Base-by-base conservation (phyloP, 164 flowering plant genomes). In the Buxus sempervirens region DNA sequence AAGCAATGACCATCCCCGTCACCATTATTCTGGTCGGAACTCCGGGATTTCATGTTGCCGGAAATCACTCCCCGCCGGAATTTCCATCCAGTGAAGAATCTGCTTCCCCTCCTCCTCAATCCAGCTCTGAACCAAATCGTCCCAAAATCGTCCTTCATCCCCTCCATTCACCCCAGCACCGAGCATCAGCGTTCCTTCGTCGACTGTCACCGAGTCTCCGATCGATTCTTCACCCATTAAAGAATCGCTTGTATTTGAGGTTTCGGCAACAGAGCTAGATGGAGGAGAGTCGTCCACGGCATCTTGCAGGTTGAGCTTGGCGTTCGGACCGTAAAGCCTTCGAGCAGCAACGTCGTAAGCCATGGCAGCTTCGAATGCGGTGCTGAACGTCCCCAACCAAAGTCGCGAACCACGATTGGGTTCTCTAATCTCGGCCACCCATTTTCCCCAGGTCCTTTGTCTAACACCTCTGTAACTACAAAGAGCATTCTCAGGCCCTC, bases 341-440 rank as follows among this genome's bases (percentile, higher is more conserved):
- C 76, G 64, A 0, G 90, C 83, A 0, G 87, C 88, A 0, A 59
- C 75, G 42, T 87, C 89, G 62, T 85, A 87, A 23, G 91, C 91
- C 1, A 73, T 9, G 8, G 88, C 91, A 0, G 91, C 91, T 16
- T 87, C 86, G 2, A 49, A 32, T 20, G 91, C 76, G 22, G 88
- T 87, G 56, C 74, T 65, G 68, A 81, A 87, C 10, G 89, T 85
- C 26, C 91, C 91, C 0, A 87, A 80, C 89, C 91, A 87, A 14
- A 87, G 77, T 13, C 84, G 76, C 1, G 80, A 73, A 0, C 89
- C 86, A 4, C 76, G 72, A 19, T 75, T 84, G 4, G 91, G 91
- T 61, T 82, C 88, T 0, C 91, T 81, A 14, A 87, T 87, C 67
- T 87, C 91, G 0, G 89, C 86, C 2, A 87, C 91, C 91, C 91